These are phyloP conservation scores for Angophora floribunda DNA, from an alignment of 345 rosid genomes.

Conservation along the genomic window DNA sequence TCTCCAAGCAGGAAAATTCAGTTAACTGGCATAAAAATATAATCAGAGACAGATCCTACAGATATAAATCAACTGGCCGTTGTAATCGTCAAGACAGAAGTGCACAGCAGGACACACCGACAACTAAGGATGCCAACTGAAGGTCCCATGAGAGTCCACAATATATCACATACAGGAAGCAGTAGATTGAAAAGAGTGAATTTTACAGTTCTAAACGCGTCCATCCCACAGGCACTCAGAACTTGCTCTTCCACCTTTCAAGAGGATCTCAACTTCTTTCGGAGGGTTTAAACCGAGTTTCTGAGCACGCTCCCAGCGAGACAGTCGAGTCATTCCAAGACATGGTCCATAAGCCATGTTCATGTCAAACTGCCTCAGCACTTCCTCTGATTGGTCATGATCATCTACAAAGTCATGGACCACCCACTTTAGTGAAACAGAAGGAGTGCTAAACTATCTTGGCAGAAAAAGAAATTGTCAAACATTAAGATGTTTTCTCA, in stretches of 20 bases:
- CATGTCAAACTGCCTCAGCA: slow-evolving; percentile 72
- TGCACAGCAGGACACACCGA: background rate
- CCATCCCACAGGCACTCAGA: slow-evolving; percentile 64
- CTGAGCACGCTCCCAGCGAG: slow-evolving; percentile 71
- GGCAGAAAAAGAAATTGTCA: background rate
- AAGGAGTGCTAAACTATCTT: background rate
- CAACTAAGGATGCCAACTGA: background rate
- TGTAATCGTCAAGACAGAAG: background rate
- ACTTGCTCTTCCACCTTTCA: slow-evolving; percentile 34
- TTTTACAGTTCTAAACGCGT: slow-evolving; percentile 17
- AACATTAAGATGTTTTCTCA: background rate
- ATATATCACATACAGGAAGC: background rate
- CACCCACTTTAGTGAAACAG: background rate
- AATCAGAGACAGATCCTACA: background rate
- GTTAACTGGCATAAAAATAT: background rate
- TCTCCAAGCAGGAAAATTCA: background rate
- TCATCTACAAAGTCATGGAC: slow-evolving; percentile 20
- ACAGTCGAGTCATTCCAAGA: slow-evolving; percentile 57
- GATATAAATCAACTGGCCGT: background rate
- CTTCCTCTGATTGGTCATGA: slow-evolving; percentile 30
- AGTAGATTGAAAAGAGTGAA: background rate
- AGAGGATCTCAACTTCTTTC: slow-evolving; percentile 26
- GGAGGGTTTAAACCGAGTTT: slow-evolving; percentile 67
- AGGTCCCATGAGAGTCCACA: background rate
- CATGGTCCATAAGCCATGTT: slow-evolving; percentile 82